A percentile compares a stretch with the other conserved stretches of the same genome.
Evolutionary conservation across 805 yeast species (phyloP).

Genomic region (Crinitomyces ghanaensis): DNA sequence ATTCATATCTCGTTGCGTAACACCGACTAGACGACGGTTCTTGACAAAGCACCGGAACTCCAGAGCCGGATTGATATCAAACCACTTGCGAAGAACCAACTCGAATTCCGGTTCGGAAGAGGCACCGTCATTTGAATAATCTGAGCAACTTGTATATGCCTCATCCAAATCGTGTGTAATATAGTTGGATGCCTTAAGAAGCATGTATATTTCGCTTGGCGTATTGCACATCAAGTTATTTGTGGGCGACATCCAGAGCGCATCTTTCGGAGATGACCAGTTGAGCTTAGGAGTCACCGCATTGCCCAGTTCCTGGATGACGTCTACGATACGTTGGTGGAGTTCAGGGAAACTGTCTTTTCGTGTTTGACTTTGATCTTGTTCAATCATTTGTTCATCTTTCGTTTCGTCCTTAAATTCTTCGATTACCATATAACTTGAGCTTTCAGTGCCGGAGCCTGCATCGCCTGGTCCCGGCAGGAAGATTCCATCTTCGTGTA

Average conservation of each 20-base stretch:
- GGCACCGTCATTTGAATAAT: slow-evolving; percentile 7
- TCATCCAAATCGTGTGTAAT: slow-evolving; percentile 72
- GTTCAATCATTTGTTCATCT: slow-evolving; percentile 22
- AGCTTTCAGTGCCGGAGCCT: too few species aligned
- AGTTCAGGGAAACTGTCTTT: slow-evolving; percentile 43
- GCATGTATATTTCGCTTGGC: slow-evolving; percentile 64
- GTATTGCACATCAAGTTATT: slow-evolving; percentile 62
- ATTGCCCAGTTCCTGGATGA: slow-evolving; percentile 39
- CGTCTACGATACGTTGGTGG: slow-evolving; percentile 39
- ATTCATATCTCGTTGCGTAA: slow-evolving; percentile 79
- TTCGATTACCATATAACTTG: too few species aligned
- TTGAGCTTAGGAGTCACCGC: slow-evolving; percentile 79
- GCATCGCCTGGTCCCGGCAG: slow-evolving; percentile 41
- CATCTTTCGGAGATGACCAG: slow-evolving; percentile 96
- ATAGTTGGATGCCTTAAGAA: slow-evolving; percentile 80
- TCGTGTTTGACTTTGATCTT: slow-evolving; percentile 29
- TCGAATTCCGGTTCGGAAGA: slow-evolving; percentile 31
- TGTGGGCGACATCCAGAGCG: slow-evolving; percentile 79
- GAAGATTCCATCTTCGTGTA: slow-evolving; percentile 56
- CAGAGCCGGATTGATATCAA: slow-evolving; percentile 70
- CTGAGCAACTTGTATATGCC: slow-evolving; percentile 45
- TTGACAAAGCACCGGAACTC: slow-evolving; percentile 84
- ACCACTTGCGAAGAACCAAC: slow-evolving; percentile 75
- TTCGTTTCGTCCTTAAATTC: too few species aligned
- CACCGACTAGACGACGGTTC: slow-evolving; percentile 51